phyloP scores from a whole-genome alignment of 2,329 filamentous ascomycete species.

The Colletotrichum scovillei region DNA sequence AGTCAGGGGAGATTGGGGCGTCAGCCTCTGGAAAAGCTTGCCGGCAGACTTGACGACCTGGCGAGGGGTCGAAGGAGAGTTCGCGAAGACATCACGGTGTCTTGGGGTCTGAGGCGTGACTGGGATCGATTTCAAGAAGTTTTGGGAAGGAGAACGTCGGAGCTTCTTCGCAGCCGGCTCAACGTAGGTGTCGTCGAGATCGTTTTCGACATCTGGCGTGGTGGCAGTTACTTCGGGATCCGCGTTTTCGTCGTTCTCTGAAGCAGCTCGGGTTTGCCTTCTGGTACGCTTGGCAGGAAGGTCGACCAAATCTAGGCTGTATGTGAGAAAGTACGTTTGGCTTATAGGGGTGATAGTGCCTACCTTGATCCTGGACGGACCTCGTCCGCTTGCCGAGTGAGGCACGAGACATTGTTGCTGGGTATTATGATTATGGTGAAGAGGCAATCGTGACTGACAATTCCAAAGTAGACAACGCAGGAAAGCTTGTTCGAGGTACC shows the following conservation, averaged over 20 bases:
- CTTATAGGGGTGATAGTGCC: not conserved
- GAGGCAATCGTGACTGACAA: constrained; percentile 15
- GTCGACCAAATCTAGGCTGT: constrained; percentile 33
- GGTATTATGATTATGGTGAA: not conserved
- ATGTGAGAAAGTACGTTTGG: constrained; percentile 12
- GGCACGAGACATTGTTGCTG: constrained; percentile 37
- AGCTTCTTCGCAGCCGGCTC: constrained; percentile 40
- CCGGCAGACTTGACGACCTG: constrained; percentile 84
- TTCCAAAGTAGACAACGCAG: not conserved
- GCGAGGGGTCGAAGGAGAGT: constrained; percentile 81
- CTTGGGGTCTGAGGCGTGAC: constrained; percentile 80
- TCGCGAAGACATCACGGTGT: constrained; percentile 81
- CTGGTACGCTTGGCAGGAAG: constrained; percentile 60
- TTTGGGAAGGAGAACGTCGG: constrained; percentile 44
- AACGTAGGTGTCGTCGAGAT: constrained; percentile 48
- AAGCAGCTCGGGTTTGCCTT: constrained; percentile 52
- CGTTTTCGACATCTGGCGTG: constrained; percentile 57
- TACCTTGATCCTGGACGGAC: constrained; percentile 37
- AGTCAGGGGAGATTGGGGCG: constrained; percentile 79
- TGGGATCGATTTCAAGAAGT: constrained; percentile 56
- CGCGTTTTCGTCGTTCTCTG: constrained; percentile 75
- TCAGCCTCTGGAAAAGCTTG: constrained; percentile 80
- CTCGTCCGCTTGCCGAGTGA: constrained; percentile 41
- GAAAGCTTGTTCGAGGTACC: not conserved
- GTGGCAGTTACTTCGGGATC: constrained; percentile 57